Base-by-base conservation (phyloP, 1,139 yeast species). In the Martiniozyma asiatica region DNA sequence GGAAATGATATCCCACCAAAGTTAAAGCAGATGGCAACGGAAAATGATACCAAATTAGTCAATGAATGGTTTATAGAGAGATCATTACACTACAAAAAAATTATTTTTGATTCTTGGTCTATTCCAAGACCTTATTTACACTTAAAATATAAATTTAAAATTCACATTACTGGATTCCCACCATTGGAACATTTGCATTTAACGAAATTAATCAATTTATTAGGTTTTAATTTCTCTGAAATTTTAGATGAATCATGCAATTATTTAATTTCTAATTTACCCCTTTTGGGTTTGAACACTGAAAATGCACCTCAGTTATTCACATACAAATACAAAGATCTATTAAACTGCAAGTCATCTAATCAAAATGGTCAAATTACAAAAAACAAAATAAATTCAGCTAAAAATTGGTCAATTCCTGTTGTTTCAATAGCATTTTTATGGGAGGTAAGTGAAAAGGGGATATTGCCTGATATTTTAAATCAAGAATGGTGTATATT, bases 11-110 rank as follows among this genome's bases (percentile, higher is more conserved):
- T 49, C 2, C 47, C 50, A 2, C 20, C 16, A 4, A 28, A 39
- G 6, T 14, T 46, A 8, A 18, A 26, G 10, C 17, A 25, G 5
- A 24, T 41, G 16, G 27, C 31, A 4, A 32, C 25, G 4, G 16
- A 34, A 5, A 31, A 40, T 9, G 43, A 33, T 26, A 22, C 40
- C n/a, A 44, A 44, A 21, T 45, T 62, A 2, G 68, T 72, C 3
- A 78, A 94, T 2, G 96, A 87, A 52, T 84, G 94, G 87, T 77
- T 80, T 43, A 56, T 87, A 17, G 97, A 87, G 51, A 55, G 96
- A 36, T 68, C 82, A 20, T 58, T 85, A 20, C 77, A 67, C 50
- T 77, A 78, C 44, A 65, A 68, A 26, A 55, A 56, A 30, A 46
- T 76, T 4, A 53, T 59, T 9, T 43, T 59, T 23, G 95, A 84